Evolutionary conservation across 169 alveolate species (phyloP), one percentile per base, ranked within the genome.

Genomic region (Pseudocohnilembus persalinus): DNA sequence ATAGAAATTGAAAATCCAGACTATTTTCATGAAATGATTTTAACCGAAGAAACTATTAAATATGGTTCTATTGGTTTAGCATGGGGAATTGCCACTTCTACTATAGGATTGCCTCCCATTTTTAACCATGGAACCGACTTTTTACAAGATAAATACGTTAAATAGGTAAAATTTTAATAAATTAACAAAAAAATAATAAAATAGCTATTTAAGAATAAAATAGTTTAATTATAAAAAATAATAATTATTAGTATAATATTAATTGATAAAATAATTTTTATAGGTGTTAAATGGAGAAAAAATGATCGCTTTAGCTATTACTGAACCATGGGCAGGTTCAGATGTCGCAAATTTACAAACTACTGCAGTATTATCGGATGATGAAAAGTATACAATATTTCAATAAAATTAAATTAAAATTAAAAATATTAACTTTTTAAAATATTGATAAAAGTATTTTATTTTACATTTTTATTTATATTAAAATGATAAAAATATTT

Each of bases 81-180:
- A 11, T 49, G 68, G 68, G 68, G 26, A 49, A 49, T 49, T 49
- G 68, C 26, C 20, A 49, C 68, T 49, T 49, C 26, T 20, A 11
- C 68, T 49, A 88, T 88, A 65, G 92, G 92, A 0, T 77, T 88
- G 1, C 92, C 92, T 1, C 92, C 92, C 0, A 83, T 88, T 33
- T 25, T 82, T 76, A 82, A 83, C 82, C 81, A 80, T 29, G 92
- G 92, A 31, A 31, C 83, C 15, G 84, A 88, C 64, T 73, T 31
- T 31, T 29, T 78, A 73, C 28, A 64, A 49, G 68, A 49, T 49
- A 49, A 20, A 49, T 49, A 49, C 68, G 20, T 49, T 20, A 11
- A 4, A 11, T 20, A 49, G 68, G 65, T 73, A 65, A 11, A 11
- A 11, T 49, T 49, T 11, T 11, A 49, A 49, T 49, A 49, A 11